phyloP scores from a whole-genome alignment of 768 basidiomycete species.

The Hydnomerulius pinastri region DNA sequence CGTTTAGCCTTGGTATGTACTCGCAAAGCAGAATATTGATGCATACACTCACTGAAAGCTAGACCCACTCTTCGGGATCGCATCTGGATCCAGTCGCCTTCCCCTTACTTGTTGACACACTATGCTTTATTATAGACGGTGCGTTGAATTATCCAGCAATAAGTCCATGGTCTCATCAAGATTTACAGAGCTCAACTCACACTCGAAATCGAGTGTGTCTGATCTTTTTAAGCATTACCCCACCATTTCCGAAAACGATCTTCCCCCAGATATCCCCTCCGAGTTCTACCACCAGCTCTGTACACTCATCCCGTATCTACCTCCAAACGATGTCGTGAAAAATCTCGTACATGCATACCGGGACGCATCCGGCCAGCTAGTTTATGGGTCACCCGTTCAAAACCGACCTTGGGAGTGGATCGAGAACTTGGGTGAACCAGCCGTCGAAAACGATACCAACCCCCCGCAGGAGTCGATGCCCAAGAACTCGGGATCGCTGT shows the following conservation, averaged over 20 bases:
- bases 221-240: constrained; percentile 74
- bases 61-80: constrained; percentile 59
- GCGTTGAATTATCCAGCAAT: constrained; percentile 23
- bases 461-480: constrained; percentile 46
- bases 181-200: constrained; percentile 58
- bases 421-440: constrained; percentile 63
- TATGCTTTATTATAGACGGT: constrained; percentile 78
- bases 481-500: constrained; percentile 69
- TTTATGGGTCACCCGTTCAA: constrained; percentile 54
- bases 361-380: constrained; percentile 52
- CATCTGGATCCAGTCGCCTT: constrained; percentile 58
- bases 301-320: constrained; percentile 56
- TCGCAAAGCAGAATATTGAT: constrained; percentile 1
- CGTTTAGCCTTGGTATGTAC: constrained; percentile 52
- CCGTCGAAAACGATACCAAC: constrained; percentile 43
- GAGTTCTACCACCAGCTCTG: constrained; percentile 60
- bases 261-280: constrained; percentile 56
- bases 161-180: neutral
- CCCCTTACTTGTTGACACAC: constrained; percentile 70
- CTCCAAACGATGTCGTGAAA: constrained; percentile 50
- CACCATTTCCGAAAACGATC: constrained; percentile 44
- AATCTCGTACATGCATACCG: constrained; percentile 61
- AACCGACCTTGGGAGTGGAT: constrained; percentile 90
- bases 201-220: constrained; percentile 48
- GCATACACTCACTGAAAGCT: constrained; percentile 5